Conservation (phyloP, 345 rosid genomes). For the Passiflora organensis region DNA sequence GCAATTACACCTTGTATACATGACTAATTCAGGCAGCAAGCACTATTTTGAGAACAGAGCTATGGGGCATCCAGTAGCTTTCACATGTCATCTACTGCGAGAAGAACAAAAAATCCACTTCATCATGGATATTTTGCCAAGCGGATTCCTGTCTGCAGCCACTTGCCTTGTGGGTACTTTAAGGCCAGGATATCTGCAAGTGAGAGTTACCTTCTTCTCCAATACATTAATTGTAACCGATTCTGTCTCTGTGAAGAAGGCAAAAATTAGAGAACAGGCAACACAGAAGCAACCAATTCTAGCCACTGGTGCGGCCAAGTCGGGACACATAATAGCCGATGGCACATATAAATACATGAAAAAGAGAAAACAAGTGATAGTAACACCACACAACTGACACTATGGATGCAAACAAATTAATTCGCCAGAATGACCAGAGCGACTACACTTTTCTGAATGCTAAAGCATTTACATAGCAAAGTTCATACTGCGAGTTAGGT, state of each 20-base stretch:
- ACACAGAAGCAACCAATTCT: too few species aligned
- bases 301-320: too few species aligned
- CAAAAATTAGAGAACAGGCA: not conserved
- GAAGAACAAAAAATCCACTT: slow-evolving; percentile 43
- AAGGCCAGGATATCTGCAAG: slow-evolving; percentile 49
- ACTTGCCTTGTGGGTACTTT: slow-evolving; percentile 29
- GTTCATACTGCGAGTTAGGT: too few species aligned
- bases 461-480: too few species aligned
- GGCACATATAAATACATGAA: too few species aligned
- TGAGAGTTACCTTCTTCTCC: slow-evolving; percentile 76
- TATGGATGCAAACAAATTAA: too few species aligned
- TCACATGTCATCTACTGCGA: slow-evolving; percentile 14
- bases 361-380: too few species aligned
- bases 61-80: not conserved
- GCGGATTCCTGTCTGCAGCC: slow-evolving; percentile 32
- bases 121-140: slow-evolving; percentile 47
- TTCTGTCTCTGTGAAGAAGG: slow-evolving; percentile 53
- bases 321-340: too few species aligned
- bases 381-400: too few species aligned
- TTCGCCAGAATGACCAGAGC: too few species aligned
- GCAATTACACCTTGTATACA: slow-evolving; percentile 8
- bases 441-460: too few species aligned
- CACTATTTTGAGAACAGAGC: not conserved
- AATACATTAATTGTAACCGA: slow-evolving; percentile 54
- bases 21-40: not conserved